Base-by-base conservation (phyloP, 2,329 filamentous ascomycete species). In the Trichophyton mentagrophytes region DNA sequence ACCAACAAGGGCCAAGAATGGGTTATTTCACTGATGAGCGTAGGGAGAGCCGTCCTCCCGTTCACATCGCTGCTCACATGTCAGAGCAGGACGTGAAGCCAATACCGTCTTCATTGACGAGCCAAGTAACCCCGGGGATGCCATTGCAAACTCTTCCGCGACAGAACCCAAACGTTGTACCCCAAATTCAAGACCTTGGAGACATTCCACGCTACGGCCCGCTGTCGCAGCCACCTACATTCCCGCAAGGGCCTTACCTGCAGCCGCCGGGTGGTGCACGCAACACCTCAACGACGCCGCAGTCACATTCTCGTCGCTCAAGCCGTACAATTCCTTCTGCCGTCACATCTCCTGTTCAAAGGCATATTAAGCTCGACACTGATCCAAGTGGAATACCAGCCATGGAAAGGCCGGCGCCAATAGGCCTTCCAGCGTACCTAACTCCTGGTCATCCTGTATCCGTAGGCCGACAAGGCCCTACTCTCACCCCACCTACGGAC, bases 11-110 rank as follows among this genome's bases (percentile, higher is more conserved):
- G n/a, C 76, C 76, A 7, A 74, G 72, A 30, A 61, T 73, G 59
- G 76, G 76, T 44, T 76, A 75, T 56, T 78, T 78, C 61, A 71
- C 71, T 33, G 76, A 78, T 11, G 74, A 76, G 6, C 67, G 71
- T 27, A 67, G 71, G 38, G 73, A 75, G 17, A 65, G 53, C 38
- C 63, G 68, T 49, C 61, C 68, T 3, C 60, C 64, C 11, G 59
- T 53, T 20, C 51, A 58, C 30, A 46, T 62, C 9, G 40, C 57
- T 3, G 40, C 55, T 17, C 61, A 49, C 27, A 20, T 60, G 51
- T 63, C 61, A 22, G 64, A 65, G 30, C 38, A 57, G 47, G 47
- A 60, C 22, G 36, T 60, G 38, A 62, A 62, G n/a, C 59, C 38
- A 44, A 60, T 46, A 51, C 59, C 55, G 55, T 47, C 55, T 42